phyloP scores from a whole-genome alignment of 805 yeast species.

The Ogataea methylovora region DNA sequence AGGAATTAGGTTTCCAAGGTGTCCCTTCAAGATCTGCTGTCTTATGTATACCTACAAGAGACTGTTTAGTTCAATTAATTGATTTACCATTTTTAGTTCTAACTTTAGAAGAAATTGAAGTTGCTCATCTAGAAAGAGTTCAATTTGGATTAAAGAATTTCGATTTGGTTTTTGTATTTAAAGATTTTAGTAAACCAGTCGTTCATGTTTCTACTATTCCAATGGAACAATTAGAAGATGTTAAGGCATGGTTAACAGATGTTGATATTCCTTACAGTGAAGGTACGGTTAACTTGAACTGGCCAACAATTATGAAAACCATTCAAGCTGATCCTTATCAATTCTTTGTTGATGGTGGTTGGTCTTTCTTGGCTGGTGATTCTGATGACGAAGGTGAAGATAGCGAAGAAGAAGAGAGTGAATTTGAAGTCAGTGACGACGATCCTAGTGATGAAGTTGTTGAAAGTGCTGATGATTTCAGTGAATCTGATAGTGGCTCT shows the following conservation, averaged over 20 bases:
- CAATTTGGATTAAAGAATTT: slow-evolving; percentile 95
- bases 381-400: slow-evolving; percentile 71
- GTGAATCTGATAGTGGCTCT: slow-evolving; percentile 17
- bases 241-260: slow-evolving; percentile 95
- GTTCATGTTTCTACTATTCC: slow-evolving; percentile 94
- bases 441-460: slow-evolving; percentile 50
- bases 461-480: slow-evolving; percentile 22
- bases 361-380: slow-evolving; percentile 88
- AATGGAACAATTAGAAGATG: slow-evolving; percentile 82
- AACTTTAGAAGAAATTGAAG: slow-evolving; percentile 84
- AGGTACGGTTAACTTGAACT: slow-evolving; percentile 91
- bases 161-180: slow-evolving; percentile 93
- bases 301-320: slow-evolving; percentile 94
- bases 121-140: slow-evolving; percentile 94
- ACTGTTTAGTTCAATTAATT: slow-evolving; percentile 86
- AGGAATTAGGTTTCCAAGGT: slow-evolving; percentile 96
- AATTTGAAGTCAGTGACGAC: slow-evolving; percentile 58
- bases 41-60: slow-evolving; percentile 93
- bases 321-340: slow-evolving; percentile 88
- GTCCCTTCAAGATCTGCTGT: slow-evolving; percentile 95
- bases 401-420: slow-evolving; percentile 62
- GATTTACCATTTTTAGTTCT: slow-evolving; percentile 95
- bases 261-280: slow-evolving; percentile 93
- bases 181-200: slow-evolving; percentile 82
- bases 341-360: slow-evolving; percentile 91